Conservation (phyloP, 257 asterid genomes). For the Paulownia fortunei region DNA sequence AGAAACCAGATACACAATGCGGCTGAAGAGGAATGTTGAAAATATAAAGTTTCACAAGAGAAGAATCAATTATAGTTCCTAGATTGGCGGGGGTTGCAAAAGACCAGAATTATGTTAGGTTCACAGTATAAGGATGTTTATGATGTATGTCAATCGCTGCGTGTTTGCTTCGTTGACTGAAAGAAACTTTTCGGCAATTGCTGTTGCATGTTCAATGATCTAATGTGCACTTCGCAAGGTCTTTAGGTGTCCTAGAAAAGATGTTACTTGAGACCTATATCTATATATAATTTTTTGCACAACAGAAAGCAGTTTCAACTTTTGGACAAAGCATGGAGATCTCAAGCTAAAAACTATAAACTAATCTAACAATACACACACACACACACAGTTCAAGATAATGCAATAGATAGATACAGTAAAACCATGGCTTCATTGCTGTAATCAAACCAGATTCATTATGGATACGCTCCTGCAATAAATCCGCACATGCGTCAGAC, state of each 20-base stretch:
- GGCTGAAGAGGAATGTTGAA: background rate
- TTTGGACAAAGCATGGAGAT: background rate
- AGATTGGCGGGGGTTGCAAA: background rate
- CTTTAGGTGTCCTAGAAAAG: background rate
- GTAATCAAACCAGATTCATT: background rate
- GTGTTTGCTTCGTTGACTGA: background rate
- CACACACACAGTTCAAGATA: conserved; percentile 1
- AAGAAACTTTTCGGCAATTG: background rate
- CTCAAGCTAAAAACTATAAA: background rate
- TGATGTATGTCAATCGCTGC: background rate
- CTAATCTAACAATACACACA: background rate
- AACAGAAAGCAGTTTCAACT: background rate
- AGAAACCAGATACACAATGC: background rate
- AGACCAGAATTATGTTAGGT: background rate
- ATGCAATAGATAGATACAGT: background rate
- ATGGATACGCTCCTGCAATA: background rate
- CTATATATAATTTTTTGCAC: background rate
- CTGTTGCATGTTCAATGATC: background rate
- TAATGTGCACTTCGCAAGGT: background rate
- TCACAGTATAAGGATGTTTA: background rate
- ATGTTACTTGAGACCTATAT: background rate
- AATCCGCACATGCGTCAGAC: background rate
- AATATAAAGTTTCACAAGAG: conserved; percentile 6
- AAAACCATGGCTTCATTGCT: background rate
- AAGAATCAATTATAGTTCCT: background rate